Evolutionary conservation across 345 rosid genomes (phyloP).

Genomic region (Gossypium ekmanianum): DNA sequence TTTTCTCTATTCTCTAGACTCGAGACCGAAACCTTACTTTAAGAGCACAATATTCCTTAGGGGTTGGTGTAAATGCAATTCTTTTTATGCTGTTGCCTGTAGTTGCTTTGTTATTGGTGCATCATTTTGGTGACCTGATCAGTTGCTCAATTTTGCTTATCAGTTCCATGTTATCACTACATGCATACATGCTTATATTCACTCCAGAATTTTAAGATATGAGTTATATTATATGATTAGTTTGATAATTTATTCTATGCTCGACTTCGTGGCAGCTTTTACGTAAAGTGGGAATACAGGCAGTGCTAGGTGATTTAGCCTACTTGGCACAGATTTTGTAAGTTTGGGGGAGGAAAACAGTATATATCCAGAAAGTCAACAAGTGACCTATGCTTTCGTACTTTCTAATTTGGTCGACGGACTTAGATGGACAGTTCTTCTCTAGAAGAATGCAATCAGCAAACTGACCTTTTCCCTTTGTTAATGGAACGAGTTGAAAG

Average conservation of each 20-base stretch:
- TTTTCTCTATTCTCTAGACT: too few relatives aligned
- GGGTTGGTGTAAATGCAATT: background rate
- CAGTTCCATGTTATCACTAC: background rate
- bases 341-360: conserved; percentile 8
- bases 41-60: background rate
- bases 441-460: conserved; percentile 33
- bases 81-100: background rate
- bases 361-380: conserved; percentile 8
- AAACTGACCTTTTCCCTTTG: conserved; percentile 51
- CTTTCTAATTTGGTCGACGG: conserved; percentile 25
- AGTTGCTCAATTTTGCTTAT: background rate
- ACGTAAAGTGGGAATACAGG: background rate
- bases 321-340: conserved; percentile 7
- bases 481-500: conserved; percentile 52
- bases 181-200: background rate
- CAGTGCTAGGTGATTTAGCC: conserved; percentile 13
- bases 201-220: background rate
- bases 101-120: background rate
- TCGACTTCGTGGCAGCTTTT: conserved; percentile 21
- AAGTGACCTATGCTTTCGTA: conserved; percentile 23
- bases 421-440: conserved; percentile 60
- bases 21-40: too few relatives aligned
- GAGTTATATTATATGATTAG: background rate
- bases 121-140: background rate
- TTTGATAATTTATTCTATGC: background rate